phyloP scores from a whole-genome alignment of 176 grass and related monocot species.

The Zoysia pacifica region DNA sequence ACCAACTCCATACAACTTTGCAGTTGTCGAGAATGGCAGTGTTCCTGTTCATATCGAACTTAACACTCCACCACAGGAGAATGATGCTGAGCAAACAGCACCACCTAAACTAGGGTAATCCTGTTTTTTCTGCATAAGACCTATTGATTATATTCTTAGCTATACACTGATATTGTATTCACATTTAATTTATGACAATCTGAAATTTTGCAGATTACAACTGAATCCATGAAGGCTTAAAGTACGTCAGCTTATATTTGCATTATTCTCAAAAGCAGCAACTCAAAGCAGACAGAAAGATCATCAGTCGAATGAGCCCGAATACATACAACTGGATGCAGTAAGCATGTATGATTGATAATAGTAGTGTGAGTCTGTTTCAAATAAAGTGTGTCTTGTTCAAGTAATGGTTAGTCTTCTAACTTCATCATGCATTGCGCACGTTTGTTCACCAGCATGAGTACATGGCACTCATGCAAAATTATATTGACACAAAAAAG shows the following conservation, averaged over 20 bases:
- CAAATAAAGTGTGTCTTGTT: constrained; percentile 32
- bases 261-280: background rate
- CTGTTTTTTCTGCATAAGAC: constrained; percentile 9
- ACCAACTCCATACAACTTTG: constrained; percentile 58
- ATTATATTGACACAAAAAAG: constrained; percentile 20
- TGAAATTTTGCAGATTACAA: constrained; percentile 50
- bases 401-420: constrained; percentile 26
- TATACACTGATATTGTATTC: background rate
- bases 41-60: constrained; percentile 61
- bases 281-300: constrained; percentile 30
- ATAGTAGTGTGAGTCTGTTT: constrained; percentile 40
- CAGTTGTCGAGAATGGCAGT: constrained; percentile 44
- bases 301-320: constrained; percentile 10
- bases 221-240: constrained; percentile 45
- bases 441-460: constrained; percentile 29
- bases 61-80: constrained; percentile 51
- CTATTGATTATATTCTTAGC: constrained; percentile 13
- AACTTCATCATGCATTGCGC: constrained; percentile 24
- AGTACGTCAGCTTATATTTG: constrained; percentile 1
- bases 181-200: background rate
- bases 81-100: constrained; percentile 24
- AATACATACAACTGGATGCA: constrained; percentile 27
- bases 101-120: constrained; percentile 81
- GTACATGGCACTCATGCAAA: background rate
- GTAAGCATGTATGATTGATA: background rate